A percentile compares a stretch with the other conserved stretches of the same genome.
phyloP scores from a whole-genome alignment of 331 rosid species.

The Rhamnella rubrinervis region DNA sequence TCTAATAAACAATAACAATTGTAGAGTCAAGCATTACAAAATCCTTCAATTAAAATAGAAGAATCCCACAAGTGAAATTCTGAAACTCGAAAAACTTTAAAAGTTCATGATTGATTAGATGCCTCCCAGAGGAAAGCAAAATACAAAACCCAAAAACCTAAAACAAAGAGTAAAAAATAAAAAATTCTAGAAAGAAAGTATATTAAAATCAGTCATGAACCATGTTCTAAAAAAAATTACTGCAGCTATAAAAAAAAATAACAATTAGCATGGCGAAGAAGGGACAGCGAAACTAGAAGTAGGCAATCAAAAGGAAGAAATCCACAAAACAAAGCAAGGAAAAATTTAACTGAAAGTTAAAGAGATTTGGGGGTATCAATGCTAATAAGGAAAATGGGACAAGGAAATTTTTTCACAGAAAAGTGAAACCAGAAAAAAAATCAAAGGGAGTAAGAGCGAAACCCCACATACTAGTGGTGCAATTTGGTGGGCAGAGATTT shows the following conservation, averaged over 20 bases:
- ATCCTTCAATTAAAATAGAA: background rate
- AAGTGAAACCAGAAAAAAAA: conserved; percentile 20
- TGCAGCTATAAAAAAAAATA: background rate
- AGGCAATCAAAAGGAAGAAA: conserved; percentile 7
- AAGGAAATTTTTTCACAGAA: background rate
- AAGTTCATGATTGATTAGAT: too few relatives aligned
- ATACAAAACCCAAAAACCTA: background rate
- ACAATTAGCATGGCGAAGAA: conserved; percentile 12
- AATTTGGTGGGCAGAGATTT: conserved; percentile 7
- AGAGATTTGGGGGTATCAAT: conserved; percentile 28
- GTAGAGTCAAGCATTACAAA: too few relatives aligned
- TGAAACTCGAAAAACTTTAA: background rate
- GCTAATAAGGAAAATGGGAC: conserved; percentile 32
- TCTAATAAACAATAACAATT: too few relatives aligned
- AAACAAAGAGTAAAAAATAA: too few relatives aligned
- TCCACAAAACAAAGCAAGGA: conserved; percentile 12
- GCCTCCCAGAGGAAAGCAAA: background rate
- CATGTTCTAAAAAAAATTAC: background rate
- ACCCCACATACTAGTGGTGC: conserved; percentile 18
- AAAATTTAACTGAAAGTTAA: background rate
- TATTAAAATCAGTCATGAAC: background rate
- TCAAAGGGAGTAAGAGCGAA: conserved; percentile 7
- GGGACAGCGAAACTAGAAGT: background rate
- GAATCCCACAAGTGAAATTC: conserved; percentile 17
- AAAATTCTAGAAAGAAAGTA: background rate